A percentile compares a stretch with the other conserved stretches of the same genome.
These are phyloP conservation scores for Trichoderma asperelloides DNA, from an alignment of 495 filamentous ascomycete genomes.

Conservation along the genomic window DNA sequence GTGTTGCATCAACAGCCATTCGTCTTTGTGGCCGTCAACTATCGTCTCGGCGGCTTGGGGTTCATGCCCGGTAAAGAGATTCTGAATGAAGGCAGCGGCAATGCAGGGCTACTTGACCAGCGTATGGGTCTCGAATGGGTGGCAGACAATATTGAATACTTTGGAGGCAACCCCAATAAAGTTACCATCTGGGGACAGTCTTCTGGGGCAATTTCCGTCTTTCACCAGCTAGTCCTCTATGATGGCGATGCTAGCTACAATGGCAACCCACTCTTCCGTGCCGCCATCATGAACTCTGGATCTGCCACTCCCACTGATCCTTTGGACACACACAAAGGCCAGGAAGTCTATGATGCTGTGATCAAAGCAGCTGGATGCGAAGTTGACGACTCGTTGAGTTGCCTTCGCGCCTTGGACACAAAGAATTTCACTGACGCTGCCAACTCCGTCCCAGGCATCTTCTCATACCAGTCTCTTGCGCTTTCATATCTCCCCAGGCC, in stretches of 20 bases:
- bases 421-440: conserved; percentile 46
- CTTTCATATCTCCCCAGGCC: conserved; percentile 59
- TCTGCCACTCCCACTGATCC: conserved; percentile 41
- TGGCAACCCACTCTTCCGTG: conserved; percentile 46
- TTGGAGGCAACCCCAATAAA: conserved; percentile 36
- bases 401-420: conserved; percentile 41
- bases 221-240: conserved; percentile 43
- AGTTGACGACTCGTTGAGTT: conserved; percentile 38
- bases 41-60: conserved; percentile 50
- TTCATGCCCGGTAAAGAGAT: conserved; percentile 33
- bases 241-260: conserved; percentile 41
- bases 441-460: conserved; percentile 55
- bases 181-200: conserved; percentile 40
- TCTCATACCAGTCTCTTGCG: conserved; percentile 54
- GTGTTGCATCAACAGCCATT: conserved; percentile 24
- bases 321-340: conserved; percentile 41
- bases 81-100: conserved; percentile 16
- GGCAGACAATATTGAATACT: conserved; percentile 46
- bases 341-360: conserved; percentile 43
- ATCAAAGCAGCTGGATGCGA: conserved; percentile 40
- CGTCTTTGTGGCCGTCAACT: conserved; percentile 34
- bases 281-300: conserved; percentile 50
- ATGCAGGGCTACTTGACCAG: conserved; percentile 40
- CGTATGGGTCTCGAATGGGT: conserved; percentile 38
- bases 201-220: conserved; percentile 47